Conservation (phyloP, 805 yeast genomes). For the Sugiyamaella americana region DNA sequence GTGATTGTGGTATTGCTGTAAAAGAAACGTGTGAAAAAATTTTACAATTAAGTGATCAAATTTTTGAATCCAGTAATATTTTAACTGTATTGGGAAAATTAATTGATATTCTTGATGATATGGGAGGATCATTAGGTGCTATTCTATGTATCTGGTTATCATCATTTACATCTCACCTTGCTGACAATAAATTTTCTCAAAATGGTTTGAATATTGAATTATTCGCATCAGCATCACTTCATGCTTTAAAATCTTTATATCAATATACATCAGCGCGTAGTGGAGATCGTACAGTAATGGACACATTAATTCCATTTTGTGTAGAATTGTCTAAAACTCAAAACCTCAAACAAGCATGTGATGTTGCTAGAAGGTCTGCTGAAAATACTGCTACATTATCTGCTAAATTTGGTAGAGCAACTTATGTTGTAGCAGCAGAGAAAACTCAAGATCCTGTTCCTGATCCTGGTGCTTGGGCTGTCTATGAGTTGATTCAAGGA, state of each 20-base stretch:
- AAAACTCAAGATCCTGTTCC: slow-evolving; percentile 55
- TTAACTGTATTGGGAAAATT: slow-evolving; percentile 1
- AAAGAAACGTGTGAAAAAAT: slow-evolving; percentile 4
- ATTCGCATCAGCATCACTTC: slow-evolving; percentile 18
- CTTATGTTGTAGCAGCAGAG: slow-evolving; percentile 59
- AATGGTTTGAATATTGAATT: slow-evolving; percentile 1
- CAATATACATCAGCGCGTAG: slow-evolving; percentile 82
- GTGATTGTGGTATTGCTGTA: slow-evolving; percentile 10
- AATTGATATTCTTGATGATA: slow-evolving; percentile 27
- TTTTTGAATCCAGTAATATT: neutral
- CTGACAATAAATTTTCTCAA: neutral
- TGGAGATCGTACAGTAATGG: slow-evolving; percentile 87
- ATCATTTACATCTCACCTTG: slow-evolving; percentile 33
- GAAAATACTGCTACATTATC: slow-evolving; percentile 63
- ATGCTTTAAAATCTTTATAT: slow-evolving; percentile 68
- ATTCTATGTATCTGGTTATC: slow-evolving; percentile 78
- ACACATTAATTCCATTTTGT: slow-evolving; percentile 33
- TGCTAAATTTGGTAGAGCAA: slow-evolving; percentile 91
- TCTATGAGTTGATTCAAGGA: slow-evolving; percentile 3
- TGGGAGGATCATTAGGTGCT: slow-evolving; percentile 98
- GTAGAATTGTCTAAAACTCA: slow-evolving; percentile 48
- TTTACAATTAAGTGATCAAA: neutral
- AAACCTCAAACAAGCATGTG: slow-evolving; percentile 53
- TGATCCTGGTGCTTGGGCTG: slow-evolving; percentile 77
- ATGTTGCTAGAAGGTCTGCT: slow-evolving; percentile 64